Base-by-base conservation (phyloP, 176 grass and related monocot species). In the Zizania latifolia region DNA sequence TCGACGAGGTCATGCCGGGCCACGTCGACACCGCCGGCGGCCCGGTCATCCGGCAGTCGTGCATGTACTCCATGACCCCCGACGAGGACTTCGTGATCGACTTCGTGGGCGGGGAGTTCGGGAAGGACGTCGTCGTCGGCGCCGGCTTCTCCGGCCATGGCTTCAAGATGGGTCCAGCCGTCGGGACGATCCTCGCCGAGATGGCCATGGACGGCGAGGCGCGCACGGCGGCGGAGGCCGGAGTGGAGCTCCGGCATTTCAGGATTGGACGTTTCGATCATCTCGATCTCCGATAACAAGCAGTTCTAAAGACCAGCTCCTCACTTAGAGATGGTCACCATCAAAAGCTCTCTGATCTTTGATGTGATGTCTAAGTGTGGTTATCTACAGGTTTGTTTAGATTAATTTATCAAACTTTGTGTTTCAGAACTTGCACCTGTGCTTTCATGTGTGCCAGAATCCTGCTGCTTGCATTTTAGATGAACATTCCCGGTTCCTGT, bases 51-150 rank as follows among this genome's bases (percentile, higher is more conserved):
- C 78, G 64, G 38, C 94, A 97, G 81, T 17, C 81, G 27, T 93
- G 94, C 78, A 93, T 97, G 94, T 97, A 97, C 78, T 91, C 94
- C 74, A 87, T 93, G 86, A 91, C 88, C 1, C 94, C 90, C 15
- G 94, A 97, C 68, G 90, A 67, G n/a, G 94, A 97, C 79, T 97
- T 65, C 65, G 65, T 97, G 19, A 53, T 97, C 37, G 94, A 97
- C 65, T 97, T 85, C 81, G 33, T 93, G 5, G 88, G 90, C 58
- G 94, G 90, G 17, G 81, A 83, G 81, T 87, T 97, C 41, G 90
- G 90, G 7, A 81, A 64, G 86, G 86, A 93, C 46, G 94, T 97
- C 21, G 86, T 97, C 27, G 46, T 97, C n/a, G 94, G 88, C 3
- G 94, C 80, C 0, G 94, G 94, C 34, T 97, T 97, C 64, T 97